Percentiles rank a stretch among this genome's conserved stretches.
Evolutionary conservation across 2,329 filamentous ascomycete species (phyloP).

Genomic region (Diaporthe eres): DNA sequence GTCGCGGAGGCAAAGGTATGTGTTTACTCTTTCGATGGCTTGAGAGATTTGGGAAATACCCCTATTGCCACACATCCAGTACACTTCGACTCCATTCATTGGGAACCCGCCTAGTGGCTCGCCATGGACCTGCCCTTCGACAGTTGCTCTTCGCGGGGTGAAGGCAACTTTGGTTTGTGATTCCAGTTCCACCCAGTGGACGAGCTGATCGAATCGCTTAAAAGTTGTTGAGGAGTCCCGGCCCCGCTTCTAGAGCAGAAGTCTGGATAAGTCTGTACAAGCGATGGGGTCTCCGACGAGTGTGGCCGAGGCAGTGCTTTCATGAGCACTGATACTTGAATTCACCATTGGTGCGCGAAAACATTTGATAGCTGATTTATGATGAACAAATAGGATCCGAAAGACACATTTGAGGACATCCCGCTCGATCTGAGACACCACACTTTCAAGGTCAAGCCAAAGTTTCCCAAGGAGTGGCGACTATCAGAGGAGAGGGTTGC

Average conservation of each 20-base stretch:
- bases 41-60: too few species aligned
- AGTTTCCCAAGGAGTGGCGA: conserved; percentile 87
- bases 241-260: background rate
- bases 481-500: conserved; percentile 78
- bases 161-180: background rate
- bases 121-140: too few species aligned
- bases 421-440: conserved; percentile 92
- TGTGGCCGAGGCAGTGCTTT: background rate
- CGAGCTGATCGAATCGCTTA: too few species aligned
- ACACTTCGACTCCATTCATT: background rate
- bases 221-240: too few species aligned
- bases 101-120: background rate
- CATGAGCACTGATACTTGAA: background rate
- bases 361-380: conserved; percentile 7
- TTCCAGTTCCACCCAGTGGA: background rate
- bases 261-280: too few species aligned
- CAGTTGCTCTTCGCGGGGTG: background rate
- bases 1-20: conserved; percentile 79
- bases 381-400: conserved; percentile 67
- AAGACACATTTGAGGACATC: conserved; percentile 88
- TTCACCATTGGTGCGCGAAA: background rate
- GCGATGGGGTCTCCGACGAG: background rate
- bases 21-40: background rate
- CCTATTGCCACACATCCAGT: background rate
- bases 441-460: conserved; percentile 74